A percentile compares a stretch with the other conserved stretches of the same genome.
Evolutionary conservation across 495 filamentous ascomycete species (phyloP).

Genomic region (Podospora bellae-mahoneyi): DNA sequence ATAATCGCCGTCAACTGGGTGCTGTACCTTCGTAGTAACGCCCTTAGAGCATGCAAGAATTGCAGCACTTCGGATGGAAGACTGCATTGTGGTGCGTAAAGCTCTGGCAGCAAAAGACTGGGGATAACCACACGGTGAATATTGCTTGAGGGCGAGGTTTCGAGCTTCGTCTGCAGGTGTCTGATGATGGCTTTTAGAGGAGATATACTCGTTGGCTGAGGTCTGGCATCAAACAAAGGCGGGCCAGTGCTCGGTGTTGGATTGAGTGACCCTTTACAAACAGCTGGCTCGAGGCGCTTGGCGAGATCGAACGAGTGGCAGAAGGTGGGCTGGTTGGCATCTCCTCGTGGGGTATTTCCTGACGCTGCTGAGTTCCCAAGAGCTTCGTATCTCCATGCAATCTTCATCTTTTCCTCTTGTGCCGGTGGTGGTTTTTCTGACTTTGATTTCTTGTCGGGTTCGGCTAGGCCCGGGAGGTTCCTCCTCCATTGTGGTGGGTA

Average conservation of each 20-base stretch:
- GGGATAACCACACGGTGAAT: constrained; percentile 86
- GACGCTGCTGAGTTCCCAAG: constrained; percentile 58
- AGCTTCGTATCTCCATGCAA: constrained; percentile 94
- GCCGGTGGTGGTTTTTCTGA: constrained; percentile 35
- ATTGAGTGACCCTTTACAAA: constrained; percentile 47
- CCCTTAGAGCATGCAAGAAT: constrained; percentile 77
- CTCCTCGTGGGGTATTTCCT: constrained; percentile 54
- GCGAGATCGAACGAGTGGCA: constrained; percentile 89
- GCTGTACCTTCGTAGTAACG: constrained; percentile 65
- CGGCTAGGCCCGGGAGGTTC: constrained; percentile 72
- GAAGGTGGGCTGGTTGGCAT: constrained; percentile 49
- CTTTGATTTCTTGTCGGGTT: constrained; percentile 42
- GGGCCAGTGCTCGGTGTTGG: constrained; percentile 41
- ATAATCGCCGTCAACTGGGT: constrained; percentile 67
- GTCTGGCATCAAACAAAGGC: constrained; percentile 19
- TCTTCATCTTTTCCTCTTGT: constrained; percentile 84
- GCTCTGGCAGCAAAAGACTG: constrained; percentile 72
- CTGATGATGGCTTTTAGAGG: constrained; percentile 64
- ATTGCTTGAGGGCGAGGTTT: constrained; percentile 51
- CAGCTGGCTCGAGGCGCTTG: constrained; percentile 66
- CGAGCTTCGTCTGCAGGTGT: constrained; percentile 56
- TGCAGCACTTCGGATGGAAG: constrained; percentile 70
- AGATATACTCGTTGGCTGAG: constrained; percentile 34
- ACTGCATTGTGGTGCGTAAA: constrained; percentile 67
- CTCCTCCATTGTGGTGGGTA: constrained; percentile 73